Evolutionary conservation across 2,329 filamentous ascomycete species (phyloP).

Genomic region (Cladophialophora immunda): DNA sequence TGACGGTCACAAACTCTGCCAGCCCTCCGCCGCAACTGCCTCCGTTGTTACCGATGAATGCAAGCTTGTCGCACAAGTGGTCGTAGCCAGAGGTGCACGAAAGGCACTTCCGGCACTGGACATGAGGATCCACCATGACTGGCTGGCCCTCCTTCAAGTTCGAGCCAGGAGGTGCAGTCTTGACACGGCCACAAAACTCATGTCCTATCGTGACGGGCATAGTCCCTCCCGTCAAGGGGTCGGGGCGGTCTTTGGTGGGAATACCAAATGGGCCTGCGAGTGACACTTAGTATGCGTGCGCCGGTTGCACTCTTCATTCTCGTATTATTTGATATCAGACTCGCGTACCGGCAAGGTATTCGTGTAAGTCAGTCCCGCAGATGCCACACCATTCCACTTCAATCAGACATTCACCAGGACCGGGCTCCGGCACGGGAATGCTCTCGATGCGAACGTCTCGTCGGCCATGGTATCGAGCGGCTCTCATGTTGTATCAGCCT

Average conservation of each 20-base stretch:
- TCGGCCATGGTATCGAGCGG: slow-evolving; percentile 55
- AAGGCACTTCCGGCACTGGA: slow-evolving; percentile 60
- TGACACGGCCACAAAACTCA: slow-evolving; percentile 60
- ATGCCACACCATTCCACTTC: slow-evolving; percentile 42
- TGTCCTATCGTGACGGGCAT: slow-evolving; percentile 62
- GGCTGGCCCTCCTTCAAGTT: slow-evolving; percentile 55
- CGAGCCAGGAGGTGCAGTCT: slow-evolving; percentile 37
- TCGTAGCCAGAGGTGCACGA: slow-evolving; percentile 60
- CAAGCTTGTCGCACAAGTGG: slow-evolving; percentile 62
- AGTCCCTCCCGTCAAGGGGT: slow-evolving; percentile 61
- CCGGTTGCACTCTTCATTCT: too few species aligned
- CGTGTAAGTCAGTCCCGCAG: slow-evolving; percentile 50
- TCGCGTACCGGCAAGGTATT: slow-evolving; percentile 51
- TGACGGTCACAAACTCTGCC: slow-evolving; percentile 61
- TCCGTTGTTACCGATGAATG: slow-evolving; percentile 54
- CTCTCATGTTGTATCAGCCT: too few species aligned
- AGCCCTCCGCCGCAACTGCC: slow-evolving; percentile 57
- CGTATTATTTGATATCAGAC: too few species aligned
- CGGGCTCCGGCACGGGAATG: slow-evolving; percentile 50
- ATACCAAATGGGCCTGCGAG: too few species aligned
- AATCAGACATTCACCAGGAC: slow-evolving; percentile 51
- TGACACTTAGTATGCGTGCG: too few species aligned
- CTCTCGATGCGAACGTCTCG: slow-evolving; percentile 53
- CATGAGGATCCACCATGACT: slow-evolving; percentile 62
- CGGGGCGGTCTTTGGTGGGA: slow-evolving; percentile 54